Conservation (phyloP, 2,329 filamentous ascomycete genomes). For the Diaporthe vexans region DNA sequence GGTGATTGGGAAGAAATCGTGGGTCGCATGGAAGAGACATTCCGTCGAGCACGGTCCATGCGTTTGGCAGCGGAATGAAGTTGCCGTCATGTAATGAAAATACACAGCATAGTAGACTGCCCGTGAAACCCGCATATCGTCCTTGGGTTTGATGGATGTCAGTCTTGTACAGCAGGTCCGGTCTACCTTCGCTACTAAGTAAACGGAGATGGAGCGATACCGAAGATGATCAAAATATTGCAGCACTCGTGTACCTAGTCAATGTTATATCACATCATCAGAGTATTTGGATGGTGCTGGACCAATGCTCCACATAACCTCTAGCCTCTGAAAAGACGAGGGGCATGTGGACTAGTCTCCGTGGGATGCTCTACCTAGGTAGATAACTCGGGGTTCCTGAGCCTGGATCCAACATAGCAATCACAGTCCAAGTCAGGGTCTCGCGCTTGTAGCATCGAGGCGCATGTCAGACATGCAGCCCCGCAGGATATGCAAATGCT, state of each 20-base stretch:
- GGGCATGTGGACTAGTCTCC: not conserved
- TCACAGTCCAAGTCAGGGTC: not conserved
- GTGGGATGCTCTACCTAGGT: too few species aligned
- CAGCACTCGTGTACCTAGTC: too few species aligned
- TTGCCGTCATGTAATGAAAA: too few species aligned
- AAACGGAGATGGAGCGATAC: not conserved
- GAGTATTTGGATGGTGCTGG: not conserved
- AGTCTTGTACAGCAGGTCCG: not conserved
- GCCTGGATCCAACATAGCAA: not conserved
- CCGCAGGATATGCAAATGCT: conserved; percentile 7
- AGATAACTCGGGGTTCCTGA: not conserved
- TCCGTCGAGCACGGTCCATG: not conserved
- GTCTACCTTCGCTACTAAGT: not conserved
- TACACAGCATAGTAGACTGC: not conserved
- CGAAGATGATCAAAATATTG: too few species aligned
- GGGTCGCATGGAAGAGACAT: not conserved
- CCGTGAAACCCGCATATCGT: not conserved
- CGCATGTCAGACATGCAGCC: conserved; percentile 20
- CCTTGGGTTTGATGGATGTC: not conserved
- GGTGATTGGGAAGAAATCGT: not conserved
- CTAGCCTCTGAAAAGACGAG: not conserved
- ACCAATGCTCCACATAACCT: not conserved
- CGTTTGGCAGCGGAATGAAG: too few species aligned
- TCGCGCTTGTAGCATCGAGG: not conserved
- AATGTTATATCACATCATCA: too few species aligned